Percentiles rank a stretch among this genome's conserved stretches.
Conservation (phyloP, 2,329 filamentous ascomycete genomes). For the Scedosporium aurantiacum region DNA sequence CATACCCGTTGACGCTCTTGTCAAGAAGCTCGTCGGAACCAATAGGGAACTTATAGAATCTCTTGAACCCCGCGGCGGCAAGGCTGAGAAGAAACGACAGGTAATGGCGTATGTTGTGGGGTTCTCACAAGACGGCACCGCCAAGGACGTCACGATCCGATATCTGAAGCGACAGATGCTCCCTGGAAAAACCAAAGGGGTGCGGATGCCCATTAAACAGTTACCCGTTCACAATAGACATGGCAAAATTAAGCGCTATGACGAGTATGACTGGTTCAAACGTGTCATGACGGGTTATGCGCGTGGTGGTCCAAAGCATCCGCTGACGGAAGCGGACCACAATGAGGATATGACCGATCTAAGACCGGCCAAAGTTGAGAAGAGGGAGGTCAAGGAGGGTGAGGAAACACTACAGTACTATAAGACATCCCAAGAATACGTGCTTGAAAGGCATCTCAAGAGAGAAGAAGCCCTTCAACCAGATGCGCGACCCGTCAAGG, state of each 20-base stretch:
- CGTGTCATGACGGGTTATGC: conserved; percentile 64
- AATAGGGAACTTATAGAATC: conserved; percentile 61
- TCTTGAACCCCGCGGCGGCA: conserved; percentile 73
- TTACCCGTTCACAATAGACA: conserved; percentile 66
- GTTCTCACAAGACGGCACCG: conserved; percentile 72
- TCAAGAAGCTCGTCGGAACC: conserved; percentile 57
- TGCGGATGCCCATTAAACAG: conserved; percentile 68
- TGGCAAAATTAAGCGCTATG: conserved; percentile 66
- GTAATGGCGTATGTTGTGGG: conserved; percentile 83
- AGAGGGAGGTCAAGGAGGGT: conserved; percentile 61
- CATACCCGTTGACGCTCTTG: conserved; percentile 65
- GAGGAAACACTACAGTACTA: conserved; percentile 80
- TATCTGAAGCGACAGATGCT: conserved; percentile 75
- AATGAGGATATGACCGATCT: conserved; percentile 70
- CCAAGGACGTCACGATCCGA: conserved; percentile 87
- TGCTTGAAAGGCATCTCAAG: conserved; percentile 74
- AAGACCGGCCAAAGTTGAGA: conserved; percentile 59
- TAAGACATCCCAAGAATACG: conserved; percentile 75
- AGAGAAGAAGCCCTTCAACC: conserved; percentile 80
- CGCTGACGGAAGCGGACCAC: conserved; percentile 62
- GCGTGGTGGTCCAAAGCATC: conserved; percentile 34
- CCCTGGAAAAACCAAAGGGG: conserved; percentile 83
- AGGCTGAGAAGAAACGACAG: conserved; percentile 78
- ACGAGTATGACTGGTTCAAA: conserved; percentile 83
- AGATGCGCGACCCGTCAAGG: conserved; percentile 56